These are phyloP conservation scores for Buxus sempervirens DNA, from an alignment of 164 flowering plant genomes.

Conservation along the genomic window DNA sequence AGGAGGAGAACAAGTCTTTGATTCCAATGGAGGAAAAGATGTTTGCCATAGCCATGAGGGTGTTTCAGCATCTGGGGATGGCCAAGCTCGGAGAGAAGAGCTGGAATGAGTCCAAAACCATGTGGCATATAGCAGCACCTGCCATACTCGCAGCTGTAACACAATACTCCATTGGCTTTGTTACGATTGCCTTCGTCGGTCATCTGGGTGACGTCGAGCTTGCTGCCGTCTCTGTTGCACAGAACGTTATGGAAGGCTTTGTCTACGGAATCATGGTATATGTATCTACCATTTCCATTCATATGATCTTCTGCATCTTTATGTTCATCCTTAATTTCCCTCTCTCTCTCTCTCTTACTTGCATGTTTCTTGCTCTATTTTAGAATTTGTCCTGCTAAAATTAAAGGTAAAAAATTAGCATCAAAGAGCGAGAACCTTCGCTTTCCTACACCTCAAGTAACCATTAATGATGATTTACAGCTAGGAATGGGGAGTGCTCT, in stretches of 20 bases:
- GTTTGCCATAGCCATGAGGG: not conserved
- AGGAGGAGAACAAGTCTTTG: not conserved
- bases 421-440: not conserved
- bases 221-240: slow-evolving; percentile 3
- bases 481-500: slow-evolving; percentile 57
- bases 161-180: slow-evolving; percentile 2
- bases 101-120: no score
- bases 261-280: slow-evolving; percentile 6
- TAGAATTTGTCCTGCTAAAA: no score
- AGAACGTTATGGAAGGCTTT: slow-evolving; percentile 9
- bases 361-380: no score
- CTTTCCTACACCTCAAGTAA: not conserved
- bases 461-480: slow-evolving; percentile 20
- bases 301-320: no score
- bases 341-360: no score
- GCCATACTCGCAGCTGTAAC: slow-evolving; percentile 1
- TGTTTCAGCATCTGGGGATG: not conserved
- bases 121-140: no score
- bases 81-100: no score
- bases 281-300: not conserved
- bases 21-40: slow-evolving; percentile 2
- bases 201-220: slow-evolving; percentile 2
- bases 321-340: no score
- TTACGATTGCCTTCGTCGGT: not conserved
- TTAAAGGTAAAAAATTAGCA: no score